phyloP scores from a whole-genome alignment of 148 eudicot genomes.

The Beta vulgaris region DNA sequence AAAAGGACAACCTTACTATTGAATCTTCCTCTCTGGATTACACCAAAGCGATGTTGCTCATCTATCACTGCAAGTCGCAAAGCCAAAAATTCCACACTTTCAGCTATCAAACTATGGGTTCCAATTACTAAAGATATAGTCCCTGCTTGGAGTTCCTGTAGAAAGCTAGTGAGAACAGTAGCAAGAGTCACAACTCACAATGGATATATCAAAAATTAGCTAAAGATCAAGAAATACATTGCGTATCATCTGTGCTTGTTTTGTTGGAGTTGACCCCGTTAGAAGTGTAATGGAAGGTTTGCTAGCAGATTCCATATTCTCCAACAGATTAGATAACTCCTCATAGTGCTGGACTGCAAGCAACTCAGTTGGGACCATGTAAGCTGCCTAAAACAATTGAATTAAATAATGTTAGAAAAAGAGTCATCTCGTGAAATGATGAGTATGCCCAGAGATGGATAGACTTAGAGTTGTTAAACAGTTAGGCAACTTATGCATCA shows the following conservation, averaged over 20 bases:
- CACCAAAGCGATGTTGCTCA: constrained; percentile 98
- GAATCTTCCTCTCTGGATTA: constrained; percentile 89
- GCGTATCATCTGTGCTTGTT: constrained; percentile 71
- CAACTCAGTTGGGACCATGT: constrained; percentile 96
- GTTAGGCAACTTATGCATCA: not conserved
- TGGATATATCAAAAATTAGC: not conserved
- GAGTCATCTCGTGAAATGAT: not conserved
- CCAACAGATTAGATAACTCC: constrained; percentile 55
- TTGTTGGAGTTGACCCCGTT: constrained; percentile 86
- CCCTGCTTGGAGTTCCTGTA: constrained; percentile 82
- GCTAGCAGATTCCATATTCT: constrained; percentile 40
- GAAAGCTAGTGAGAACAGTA: constrained; percentile 19
- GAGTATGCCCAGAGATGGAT: not conserved
- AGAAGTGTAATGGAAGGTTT: constrained; percentile 74
- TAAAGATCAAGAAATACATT: constrained; percentile 40
- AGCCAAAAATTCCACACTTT: constrained; percentile 70
- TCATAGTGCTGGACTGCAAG: constrained; percentile 92
- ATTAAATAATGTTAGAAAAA: constrained; percentile 1
- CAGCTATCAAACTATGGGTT: constrained; percentile 87
- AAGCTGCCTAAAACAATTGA: constrained; percentile 66
- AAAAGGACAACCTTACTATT: constrained; percentile 71
- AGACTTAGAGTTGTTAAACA: not conserved
- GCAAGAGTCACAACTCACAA: constrained; percentile 18
- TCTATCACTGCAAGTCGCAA: constrained; percentile 89
- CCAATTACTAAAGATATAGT: constrained; percentile 84